Base-by-base conservation (phyloP, 345 rosid species). In the Orychophragmus violaceus region DNA sequence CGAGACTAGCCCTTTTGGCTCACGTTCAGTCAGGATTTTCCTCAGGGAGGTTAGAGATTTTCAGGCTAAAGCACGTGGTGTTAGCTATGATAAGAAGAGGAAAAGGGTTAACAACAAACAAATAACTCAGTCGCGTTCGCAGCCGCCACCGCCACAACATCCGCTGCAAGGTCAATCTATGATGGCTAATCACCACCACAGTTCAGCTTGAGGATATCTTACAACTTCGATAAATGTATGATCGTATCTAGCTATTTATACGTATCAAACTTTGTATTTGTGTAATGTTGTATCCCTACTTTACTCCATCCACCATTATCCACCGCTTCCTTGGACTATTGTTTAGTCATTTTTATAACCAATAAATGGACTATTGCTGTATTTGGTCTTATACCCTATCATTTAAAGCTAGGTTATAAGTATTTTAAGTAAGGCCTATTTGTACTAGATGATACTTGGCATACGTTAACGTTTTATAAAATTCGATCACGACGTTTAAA, bases 51-150 rank as follows among this genome's bases (percentile, higher is more conserved):
- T 69, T 11, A 64, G 78, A 58, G 78, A 75, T 30, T 69, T 69
- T 18, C 78, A 75, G 11, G 75, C 78, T 10, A 75, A 69, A 50
- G 70, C 78, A 24, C 70, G 78, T 0, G 78, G 78, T 0, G 70
- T 75, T 48, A 64, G 74, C 66, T 75, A 75, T 27, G 75, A 75
- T 8, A 75, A 75, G 62, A 75, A 75, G 71, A 69, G 74, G 62
- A 75, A 70, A 46, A 82, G 93, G 80, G 66, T 57, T 53, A 49
- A 49, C 35, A 86, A 86, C 2, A 69, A 29, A 12, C 63, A 44
- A 62, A 64, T 64, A 64, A 57, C 37, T 13, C 72, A 41, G 12
- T 1, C 49, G 37, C 59, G 14, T 6, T 17, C 62, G 46, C 72
- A 66, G 55, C 33, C 62, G 42, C 71, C 54, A 4, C 72, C 57